Evolutionary conservation across 2,329 filamentous ascomycete species (phyloP).

Genomic region (Leptographium flavum): DNA sequence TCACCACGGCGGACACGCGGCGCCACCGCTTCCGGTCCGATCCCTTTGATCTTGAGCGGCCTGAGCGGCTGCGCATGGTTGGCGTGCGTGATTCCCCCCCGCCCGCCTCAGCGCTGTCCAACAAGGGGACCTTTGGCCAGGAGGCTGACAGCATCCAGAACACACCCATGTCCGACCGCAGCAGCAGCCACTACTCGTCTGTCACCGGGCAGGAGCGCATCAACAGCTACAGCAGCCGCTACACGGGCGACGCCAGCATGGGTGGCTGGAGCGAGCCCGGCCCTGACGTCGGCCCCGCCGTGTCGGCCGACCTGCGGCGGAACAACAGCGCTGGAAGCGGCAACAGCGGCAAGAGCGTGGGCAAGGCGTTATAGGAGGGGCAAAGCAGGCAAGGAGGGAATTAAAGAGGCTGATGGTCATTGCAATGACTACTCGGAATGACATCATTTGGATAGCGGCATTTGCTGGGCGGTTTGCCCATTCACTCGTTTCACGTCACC

Average conservation of each 20-base stretch:
- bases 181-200: not conserved
- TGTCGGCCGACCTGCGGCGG: constrained; percentile 3
- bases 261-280: constrained; percentile 39
- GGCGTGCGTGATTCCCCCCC: constrained; percentile 2
- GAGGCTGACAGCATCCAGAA: not conserved
- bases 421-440: too few relatives aligned
- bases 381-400: not conserved
- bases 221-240: constrained; percentile 29
- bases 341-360: constrained; percentile 8
- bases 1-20: constrained; percentile 22
- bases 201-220: constrained; percentile 17
- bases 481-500: not conserved
- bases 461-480: not conserved
- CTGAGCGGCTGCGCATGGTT: constrained; percentile 26
- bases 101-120: constrained; percentile 14
- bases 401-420: too few relatives aligned
- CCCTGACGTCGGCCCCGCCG: constrained; percentile 33
- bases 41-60: constrained; percentile 48
- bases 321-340: constrained; percentile 9
- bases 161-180: not conserved
- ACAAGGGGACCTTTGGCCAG: constrained; percentile 14
- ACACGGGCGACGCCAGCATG: constrained; percentile 34
- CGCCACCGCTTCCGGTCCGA: constrained; percentile 45
- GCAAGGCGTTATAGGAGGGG: constrained; percentile 10
- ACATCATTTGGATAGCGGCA: too few relatives aligned